These are phyloP conservation scores for Colletotrichum lentis DNA, from an alignment of 2,329 filamentous ascomycete genomes.

Conservation along the genomic window DNA sequence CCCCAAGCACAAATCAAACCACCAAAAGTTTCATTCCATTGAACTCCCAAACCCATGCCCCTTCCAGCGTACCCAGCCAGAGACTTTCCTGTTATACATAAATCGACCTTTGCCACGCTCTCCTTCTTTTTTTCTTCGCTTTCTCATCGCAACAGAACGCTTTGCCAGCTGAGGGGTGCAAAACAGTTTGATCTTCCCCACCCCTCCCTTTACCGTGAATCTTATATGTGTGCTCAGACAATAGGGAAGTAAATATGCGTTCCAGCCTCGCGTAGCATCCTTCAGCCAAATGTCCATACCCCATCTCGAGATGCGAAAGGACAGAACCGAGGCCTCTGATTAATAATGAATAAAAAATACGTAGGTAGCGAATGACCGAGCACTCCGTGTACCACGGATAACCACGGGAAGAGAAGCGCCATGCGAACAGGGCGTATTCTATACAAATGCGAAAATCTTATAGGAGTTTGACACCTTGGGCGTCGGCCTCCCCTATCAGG, in stretches of 20 bases:
- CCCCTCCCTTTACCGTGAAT: conserved; percentile 2
- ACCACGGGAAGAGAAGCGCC: conserved; percentile 4
- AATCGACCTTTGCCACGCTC: conserved; percentile 2
- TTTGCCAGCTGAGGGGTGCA: neutral
- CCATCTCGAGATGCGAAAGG: neutral
- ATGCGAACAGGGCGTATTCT: conserved; percentile 23
- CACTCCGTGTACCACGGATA: neutral
- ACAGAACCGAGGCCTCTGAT: conserved; percentile 14
- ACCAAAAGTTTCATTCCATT: conserved; percentile 5
- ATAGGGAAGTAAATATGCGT: conserved; percentile 3
- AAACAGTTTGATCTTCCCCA: neutral
- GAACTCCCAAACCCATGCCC: conserved; percentile 31
- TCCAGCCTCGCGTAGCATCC: conserved; percentile 15
- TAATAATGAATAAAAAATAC: neutral
- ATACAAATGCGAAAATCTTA: conserved; percentile 19
- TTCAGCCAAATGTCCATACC: conserved; percentile 7
- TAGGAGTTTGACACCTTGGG: neutral
- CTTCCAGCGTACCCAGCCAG: neutral
- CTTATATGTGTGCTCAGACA: conserved; percentile 23
- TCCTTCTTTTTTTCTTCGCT: conserved; percentile 14
- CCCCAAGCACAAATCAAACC: neutral
- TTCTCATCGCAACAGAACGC: conserved; percentile 11
- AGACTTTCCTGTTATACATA: conserved; percentile 30
- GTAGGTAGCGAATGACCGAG: conserved; percentile 19
- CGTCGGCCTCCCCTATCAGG: conserved; percentile 44